Percentiles rank a stretch among this genome's conserved stretches.
phyloP scores from a whole-genome alignment of 169 alveolate species.

The Eimeria maxima region DNA sequence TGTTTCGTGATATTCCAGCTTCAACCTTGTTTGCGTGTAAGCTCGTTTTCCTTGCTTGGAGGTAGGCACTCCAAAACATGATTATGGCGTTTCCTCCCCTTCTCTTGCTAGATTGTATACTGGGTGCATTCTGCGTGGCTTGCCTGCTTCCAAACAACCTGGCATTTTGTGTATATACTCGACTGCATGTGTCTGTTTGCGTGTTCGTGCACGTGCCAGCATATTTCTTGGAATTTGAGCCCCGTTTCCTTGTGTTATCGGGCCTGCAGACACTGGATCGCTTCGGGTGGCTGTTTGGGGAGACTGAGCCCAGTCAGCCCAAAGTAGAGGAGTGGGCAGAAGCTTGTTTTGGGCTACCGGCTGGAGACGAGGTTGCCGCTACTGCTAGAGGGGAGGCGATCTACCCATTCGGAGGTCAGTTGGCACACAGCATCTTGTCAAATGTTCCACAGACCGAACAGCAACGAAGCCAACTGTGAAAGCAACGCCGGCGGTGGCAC shows the following conservation, averaged over 20 bases:
- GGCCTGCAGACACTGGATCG: constrained; percentile 67
- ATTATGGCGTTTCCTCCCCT: not conserved
- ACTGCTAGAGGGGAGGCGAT: constrained; percentile 39
- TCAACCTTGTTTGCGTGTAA: not conserved
- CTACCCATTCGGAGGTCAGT: constrained; percentile 78
- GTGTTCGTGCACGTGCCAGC: not conserved
- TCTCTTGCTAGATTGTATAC: not conserved
- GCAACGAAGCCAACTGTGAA: not conserved
- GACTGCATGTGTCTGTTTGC: not conserved
- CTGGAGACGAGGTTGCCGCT: not conserved
- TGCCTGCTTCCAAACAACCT: not conserved
- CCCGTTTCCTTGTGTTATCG: not conserved
- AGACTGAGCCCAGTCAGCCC: constrained; percentile 36
- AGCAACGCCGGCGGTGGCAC: not conserved
- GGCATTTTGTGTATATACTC: not conserved
- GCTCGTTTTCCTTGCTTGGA: not conserved
- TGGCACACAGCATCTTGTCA: not conserved
- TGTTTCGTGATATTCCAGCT: too few species aligned
- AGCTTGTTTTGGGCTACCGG: constrained; percentile 36
- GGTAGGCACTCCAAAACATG: not conserved
- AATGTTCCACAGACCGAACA: not conserved
- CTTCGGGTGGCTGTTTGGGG: constrained; percentile 82
- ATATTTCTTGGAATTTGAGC: not conserved
- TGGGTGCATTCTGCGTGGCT: not conserved
- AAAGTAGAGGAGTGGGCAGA: constrained; percentile 26